Evolutionary conservation across 495 filamentous ascomycete species (phyloP).

Genomic region (Talaromyces borbonicus): DNA sequence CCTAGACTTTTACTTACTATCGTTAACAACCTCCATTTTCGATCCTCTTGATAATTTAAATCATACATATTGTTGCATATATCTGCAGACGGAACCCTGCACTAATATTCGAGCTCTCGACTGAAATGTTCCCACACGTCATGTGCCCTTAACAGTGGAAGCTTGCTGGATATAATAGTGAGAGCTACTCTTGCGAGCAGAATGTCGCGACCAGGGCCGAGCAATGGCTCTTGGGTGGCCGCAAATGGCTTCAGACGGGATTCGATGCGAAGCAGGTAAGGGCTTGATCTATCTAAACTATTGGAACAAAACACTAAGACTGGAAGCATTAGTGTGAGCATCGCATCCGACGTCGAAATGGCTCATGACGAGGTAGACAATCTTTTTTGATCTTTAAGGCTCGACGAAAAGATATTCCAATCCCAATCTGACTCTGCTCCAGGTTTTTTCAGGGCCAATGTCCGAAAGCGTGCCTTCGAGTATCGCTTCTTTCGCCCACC

Average conservation of each 20-base stretch:
- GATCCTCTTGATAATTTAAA: too few relatives aligned
- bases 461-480: constrained; percentile 93
- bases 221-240: constrained; percentile 16
- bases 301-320: not conserved
- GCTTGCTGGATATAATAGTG: too few relatives aligned
- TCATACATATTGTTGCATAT: too few relatives aligned
- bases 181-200: not conserved
- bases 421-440: not conserved
- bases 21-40: too few relatives aligned
- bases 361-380: constrained; percentile 82
- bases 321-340: constrained; percentile 45
- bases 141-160: too few relatives aligned
- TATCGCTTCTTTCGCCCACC: constrained; percentile 76
- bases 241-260: constrained; percentile 40
- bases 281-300: constrained; percentile 3
- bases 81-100: too few relatives aligned
- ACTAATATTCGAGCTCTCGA: too few relatives aligned
- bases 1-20: not conserved
- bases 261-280: constrained; percentile 66
- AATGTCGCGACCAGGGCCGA: constrained; percentile 5
- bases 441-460: constrained; percentile 89
- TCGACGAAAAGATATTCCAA: too few relatives aligned
- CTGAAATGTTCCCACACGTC: too few relatives aligned
- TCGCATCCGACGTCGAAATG: constrained; percentile 97
- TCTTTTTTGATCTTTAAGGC: not conserved